A percentile compares a stretch with the other conserved stretches of the same genome.
These are phyloP conservation scores for Calycina marina DNA, from an alignment of 2,329 filamentous ascomycete genomes.

Conservation along the genomic window DNA sequence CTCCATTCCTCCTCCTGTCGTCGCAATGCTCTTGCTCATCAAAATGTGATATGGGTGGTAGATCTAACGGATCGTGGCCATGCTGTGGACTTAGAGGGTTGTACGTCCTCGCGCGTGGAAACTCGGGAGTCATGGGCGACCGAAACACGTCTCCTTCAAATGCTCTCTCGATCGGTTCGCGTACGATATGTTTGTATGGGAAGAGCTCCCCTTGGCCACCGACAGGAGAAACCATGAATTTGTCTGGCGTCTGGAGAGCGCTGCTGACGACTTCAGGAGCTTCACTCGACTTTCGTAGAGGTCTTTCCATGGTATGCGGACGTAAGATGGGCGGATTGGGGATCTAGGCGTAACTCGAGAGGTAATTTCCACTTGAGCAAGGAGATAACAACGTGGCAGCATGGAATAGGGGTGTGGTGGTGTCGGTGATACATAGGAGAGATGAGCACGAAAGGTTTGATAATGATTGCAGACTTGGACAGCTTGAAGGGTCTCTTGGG, in stretches of 20 bases:
- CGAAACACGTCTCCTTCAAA: neutral
- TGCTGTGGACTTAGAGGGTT: neutral
- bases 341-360: too few species aligned
- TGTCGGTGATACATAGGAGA: too few species aligned
- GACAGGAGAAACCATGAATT: neutral
- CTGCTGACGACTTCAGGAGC: neutral
- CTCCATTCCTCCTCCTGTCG: neutral
- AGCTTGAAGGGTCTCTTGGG: too few species aligned
- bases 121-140: neutral
- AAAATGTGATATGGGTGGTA: neutral
- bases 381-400: too few species aligned
- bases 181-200: too few species aligned
- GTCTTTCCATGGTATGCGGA: too few species aligned
- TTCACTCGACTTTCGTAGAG: neutral
- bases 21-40: neutral
- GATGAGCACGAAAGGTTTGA: too few species aligned
- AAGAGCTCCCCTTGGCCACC: neutral
- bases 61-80: neutral
- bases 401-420: too few species aligned
- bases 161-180: neutral
- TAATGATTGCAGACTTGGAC: too few species aligned
- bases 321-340: too few species aligned
- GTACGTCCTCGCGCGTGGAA: neutral
- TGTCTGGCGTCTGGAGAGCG: neutral
- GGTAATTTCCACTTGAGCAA: too few species aligned